A percentile compares a stretch with the other conserved stretches of the same genome.
phyloP scores from a whole-genome alignment of 2,329 filamentous ascomycete species.

The Cladosporium sp. region DNA sequence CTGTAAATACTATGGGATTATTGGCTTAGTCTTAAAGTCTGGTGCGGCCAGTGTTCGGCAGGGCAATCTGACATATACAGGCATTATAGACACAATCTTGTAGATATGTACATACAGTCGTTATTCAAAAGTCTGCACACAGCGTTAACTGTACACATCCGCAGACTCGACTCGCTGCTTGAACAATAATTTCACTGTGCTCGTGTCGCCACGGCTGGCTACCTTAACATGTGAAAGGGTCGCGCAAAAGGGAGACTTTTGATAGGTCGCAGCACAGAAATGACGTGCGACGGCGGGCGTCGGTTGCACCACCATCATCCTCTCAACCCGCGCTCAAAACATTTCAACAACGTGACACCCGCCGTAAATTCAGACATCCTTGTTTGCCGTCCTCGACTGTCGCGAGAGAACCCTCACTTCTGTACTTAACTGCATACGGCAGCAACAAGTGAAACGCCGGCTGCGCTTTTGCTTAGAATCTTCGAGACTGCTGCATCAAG shows the following conservation, averaged over 20 bases:
- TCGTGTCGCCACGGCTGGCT: background rate
- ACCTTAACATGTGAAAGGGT: background rate
- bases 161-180: no score
- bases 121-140: no score
- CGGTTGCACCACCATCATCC: background rate
- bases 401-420: background rate
- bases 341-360: background rate
- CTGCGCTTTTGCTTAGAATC: constrained; percentile 9
- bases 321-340: background rate
- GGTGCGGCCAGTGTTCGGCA: no score
- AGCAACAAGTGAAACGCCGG: background rate
- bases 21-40: no score
- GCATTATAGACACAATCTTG: no score
- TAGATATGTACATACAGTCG: no score
- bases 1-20: background rate
- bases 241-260: background rate
- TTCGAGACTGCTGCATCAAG: constrained; percentile 3
- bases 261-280: background rate
- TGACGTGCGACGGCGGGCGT: background rate
- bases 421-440: background rate
- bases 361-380: background rate
- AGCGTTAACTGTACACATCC: no score
- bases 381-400: background rate
- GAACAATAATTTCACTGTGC: no score
- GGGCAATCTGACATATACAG: no score